Conservation (phyloP, 176 grass and related monocot species). For the Phoenix dactylifera region DNA sequence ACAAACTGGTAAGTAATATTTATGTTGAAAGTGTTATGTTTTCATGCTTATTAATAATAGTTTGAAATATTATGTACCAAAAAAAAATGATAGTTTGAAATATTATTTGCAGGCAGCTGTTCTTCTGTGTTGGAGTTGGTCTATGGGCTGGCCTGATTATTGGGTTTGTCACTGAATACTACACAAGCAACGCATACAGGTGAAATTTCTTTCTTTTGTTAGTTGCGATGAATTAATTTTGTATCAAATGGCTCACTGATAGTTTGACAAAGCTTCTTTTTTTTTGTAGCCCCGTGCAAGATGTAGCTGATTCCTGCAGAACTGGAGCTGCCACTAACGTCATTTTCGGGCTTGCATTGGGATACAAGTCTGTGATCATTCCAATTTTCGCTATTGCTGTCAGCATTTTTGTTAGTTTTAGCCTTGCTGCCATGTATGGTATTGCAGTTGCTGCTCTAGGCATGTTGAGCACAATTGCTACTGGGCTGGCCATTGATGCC, state of each 20-base stretch:
- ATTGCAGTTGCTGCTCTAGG: slow-evolving; percentile 90
- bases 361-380: slow-evolving; percentile 90
- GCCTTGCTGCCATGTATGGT: slow-evolving; percentile 81
- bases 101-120: slow-evolving; percentile 52
- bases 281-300: slow-evolving; percentile 71
- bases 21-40: slow-evolving; percentile 1
- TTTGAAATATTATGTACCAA: neutral
- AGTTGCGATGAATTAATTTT: neutral
- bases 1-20: slow-evolving; percentile 55
- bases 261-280: slow-evolving; percentile 16
- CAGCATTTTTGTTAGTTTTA: slow-evolving; percentile 87
- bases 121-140: slow-evolving; percentile 83
- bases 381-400: slow-evolving; percentile 84
- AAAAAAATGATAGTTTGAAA: neutral
- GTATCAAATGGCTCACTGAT: neutral
- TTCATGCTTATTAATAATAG: slow-evolving; percentile 9
- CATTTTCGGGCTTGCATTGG: slow-evolving; percentile 81
- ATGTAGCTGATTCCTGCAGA: slow-evolving; percentile 84
- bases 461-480: slow-evolving; percentile 90
- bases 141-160: slow-evolving; percentile 89
- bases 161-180: slow-evolving; percentile 87
- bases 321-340: slow-evolving; percentile 89
- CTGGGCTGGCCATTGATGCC: slow-evolving; percentile 83
- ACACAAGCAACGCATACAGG: slow-evolving; percentile 85
- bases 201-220: slow-evolving; percentile 3